Evolutionary conservation across 306 rosid species (phyloP).

Genomic region (Adenanthera pavonina): DNA sequence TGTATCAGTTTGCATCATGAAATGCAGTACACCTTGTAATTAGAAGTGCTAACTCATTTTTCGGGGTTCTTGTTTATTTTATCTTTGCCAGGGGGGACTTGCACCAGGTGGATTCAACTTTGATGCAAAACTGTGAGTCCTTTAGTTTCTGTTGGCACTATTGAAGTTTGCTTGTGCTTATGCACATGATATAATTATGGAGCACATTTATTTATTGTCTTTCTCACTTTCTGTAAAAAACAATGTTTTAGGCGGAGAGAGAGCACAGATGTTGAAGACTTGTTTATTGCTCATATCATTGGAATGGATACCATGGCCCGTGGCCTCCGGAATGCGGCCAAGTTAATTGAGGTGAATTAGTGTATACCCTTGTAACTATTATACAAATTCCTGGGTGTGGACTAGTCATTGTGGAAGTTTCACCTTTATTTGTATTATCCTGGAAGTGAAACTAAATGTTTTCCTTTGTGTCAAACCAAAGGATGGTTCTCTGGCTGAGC

Average conservation of each 20-base stretch:
- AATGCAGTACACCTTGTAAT: not conserved
- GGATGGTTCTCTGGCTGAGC: constrained; percentile 89
- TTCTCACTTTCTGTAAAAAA: not conserved
- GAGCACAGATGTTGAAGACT: constrained; percentile 95
- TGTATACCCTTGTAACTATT: not conserved
- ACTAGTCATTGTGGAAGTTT: constrained; percentile 25
- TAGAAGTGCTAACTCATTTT: constrained; percentile 4
- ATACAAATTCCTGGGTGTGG: not conserved
- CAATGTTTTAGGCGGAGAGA: constrained; percentile 75
- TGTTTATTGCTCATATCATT: constrained; percentile 84
- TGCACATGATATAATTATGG: not conserved
- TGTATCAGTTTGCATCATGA: constrained; percentile 9
- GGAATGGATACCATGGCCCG: constrained; percentile 97
- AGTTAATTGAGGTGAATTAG: constrained; percentile 70
- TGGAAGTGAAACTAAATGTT: constrained; percentile 22
- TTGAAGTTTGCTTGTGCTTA: not conserved
- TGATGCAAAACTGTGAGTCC: constrained; percentile 89
- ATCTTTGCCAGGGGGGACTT: constrained; percentile 68
- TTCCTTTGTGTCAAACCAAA: constrained; percentile 42
- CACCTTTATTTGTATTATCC: constrained; percentile 7
- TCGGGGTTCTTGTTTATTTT: not conserved
- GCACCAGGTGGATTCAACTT: constrained; percentile 99
- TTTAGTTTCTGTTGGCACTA: constrained; percentile 17
- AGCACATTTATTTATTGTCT: not conserved
- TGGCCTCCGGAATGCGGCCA: constrained; percentile 83